phyloP scores from a whole-genome alignment of 1,139 yeast species.

The Kazachstania sp. region DNA sequence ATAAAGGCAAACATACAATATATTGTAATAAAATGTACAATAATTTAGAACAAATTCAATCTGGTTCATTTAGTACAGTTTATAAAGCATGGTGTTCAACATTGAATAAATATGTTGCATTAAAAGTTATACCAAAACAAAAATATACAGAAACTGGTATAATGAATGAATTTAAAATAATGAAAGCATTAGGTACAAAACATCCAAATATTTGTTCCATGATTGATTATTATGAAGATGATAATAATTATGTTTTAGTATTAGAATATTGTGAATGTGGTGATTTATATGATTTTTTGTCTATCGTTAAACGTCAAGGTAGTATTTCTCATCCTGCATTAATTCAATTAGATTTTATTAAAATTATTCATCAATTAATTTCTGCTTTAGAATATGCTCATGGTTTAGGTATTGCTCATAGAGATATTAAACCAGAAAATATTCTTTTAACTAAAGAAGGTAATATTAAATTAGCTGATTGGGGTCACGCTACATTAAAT shows the following conservation, averaged over 20 bases:
- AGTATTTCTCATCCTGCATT: constrained; percentile 38
- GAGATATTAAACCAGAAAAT: constrained; percentile 85
- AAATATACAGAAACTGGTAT: constrained; percentile 11
- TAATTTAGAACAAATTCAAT: constrained; percentile 10
- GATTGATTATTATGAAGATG: constrained; percentile 63
- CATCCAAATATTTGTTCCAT: constrained; percentile 47
- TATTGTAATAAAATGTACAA: constrained; percentile 6
- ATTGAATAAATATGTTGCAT: constrained; percentile 20
- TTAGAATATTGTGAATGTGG: constrained; percentile 83
- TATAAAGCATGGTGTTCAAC: constrained; percentile 11
- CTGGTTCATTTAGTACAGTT: constrained; percentile 15
- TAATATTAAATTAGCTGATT: constrained; percentile 73
- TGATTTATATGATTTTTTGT: constrained; percentile 71
- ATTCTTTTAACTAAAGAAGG: constrained; percentile 58
- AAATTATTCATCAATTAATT: constrained; percentile 62
- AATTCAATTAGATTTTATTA: constrained; percentile 21
- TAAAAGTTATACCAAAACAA: constrained; percentile 24
- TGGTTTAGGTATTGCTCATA: constrained; percentile 61
- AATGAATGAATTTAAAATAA: constrained; percentile 21
- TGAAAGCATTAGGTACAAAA: constrained; percentile 16
- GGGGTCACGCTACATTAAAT: constrained; percentile 74
- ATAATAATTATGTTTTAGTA: constrained; percentile 43
- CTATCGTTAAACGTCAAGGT: constrained; percentile 16
- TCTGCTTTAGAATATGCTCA: constrained; percentile 70
- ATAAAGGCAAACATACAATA: not conserved